Percentiles rank a stretch among this genome's conserved stretches.
Evolutionary conservation across 352 stramenopile species (phyloP).

Genomic region (Pythium myriotylum): DNA sequence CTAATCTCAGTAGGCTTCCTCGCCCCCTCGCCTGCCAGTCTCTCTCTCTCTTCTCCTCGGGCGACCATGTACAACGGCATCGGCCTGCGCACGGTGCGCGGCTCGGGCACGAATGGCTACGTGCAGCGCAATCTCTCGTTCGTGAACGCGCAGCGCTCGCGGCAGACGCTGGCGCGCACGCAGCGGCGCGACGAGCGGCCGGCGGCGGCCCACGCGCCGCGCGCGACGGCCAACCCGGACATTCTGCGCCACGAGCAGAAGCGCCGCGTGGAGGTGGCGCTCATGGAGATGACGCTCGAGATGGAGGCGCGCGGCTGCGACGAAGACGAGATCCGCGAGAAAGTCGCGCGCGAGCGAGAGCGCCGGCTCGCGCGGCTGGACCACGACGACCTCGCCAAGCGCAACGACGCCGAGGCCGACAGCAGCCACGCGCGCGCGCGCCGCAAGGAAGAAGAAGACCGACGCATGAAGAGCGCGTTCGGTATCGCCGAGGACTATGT

Average conservation of each 20-base stretch:
- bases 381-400: slow-evolving; percentile 5
- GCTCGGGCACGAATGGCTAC: slow-evolving; percentile 89
- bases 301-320: slow-evolving; percentile 77
- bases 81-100: slow-evolving; percentile 78
- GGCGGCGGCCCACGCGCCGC: slow-evolving; percentile 3
- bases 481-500: slow-evolving; percentile 74
- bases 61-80: slow-evolving; percentile 90
- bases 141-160: slow-evolving; percentile 68
- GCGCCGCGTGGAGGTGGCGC: slow-evolving; percentile 76
- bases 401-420: slow-evolving; percentile 30
- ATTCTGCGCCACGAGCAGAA: slow-evolving; percentile 83
- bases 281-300: slow-evolving; percentile 76
- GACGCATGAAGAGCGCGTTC: slow-evolving; percentile 70
- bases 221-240: slow-evolving; percentile 63
- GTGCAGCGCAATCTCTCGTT: slow-evolving; percentile 86
- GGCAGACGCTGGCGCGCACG: slow-evolving; percentile 60
- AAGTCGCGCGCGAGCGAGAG: slow-evolving; percentile 58
- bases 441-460: slow-evolving; percentile 72
- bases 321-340: slow-evolving; percentile 69
- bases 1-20: no score
- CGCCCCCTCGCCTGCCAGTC: no score
- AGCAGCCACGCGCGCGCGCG: slow-evolving; percentile 60
- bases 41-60: no score
- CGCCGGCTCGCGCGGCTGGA: slow-evolving; percentile 45
- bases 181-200: slow-evolving; percentile 30